Conservation (phyloP, 202 grass and related monocot genomes). For the Elaeis oleifera region DNA sequence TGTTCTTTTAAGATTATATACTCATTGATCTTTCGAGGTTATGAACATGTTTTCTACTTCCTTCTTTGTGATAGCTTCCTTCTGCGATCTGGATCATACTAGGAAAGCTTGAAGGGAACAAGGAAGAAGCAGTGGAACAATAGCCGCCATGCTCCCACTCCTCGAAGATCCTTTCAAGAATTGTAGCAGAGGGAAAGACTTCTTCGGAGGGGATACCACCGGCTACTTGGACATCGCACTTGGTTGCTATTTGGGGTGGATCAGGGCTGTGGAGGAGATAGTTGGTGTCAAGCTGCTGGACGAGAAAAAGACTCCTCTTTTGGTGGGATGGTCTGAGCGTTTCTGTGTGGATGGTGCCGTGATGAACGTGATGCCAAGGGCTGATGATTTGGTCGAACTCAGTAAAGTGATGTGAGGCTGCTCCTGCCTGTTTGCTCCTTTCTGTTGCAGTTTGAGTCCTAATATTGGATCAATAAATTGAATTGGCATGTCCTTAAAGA, state of each 20-base stretch:
- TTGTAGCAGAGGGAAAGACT: conserved; percentile 31
- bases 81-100: neutral
- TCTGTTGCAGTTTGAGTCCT: too few species aligned
- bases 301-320: conserved; percentile 23
- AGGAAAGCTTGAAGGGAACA: conserved; percentile 4
- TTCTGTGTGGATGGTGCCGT: conserved; percentile 37
- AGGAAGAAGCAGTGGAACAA: conserved; percentile 17
- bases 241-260: conserved; percentile 33
- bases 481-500: too few species aligned
- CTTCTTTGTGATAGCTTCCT: conserved; percentile 5
- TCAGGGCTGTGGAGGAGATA: conserved; percentile 47
- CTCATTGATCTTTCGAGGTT: too few species aligned
- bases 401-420: neutral
- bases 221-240: conserved; percentile 50
- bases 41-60: neutral
- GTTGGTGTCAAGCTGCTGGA: conserved; percentile 26
- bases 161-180: conserved; percentile 39
- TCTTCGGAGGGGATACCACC: conserved; percentile 40
- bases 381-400: conserved; percentile 37
- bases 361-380: conserved; percentile 30
- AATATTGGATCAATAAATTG: too few species aligned
- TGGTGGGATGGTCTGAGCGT: conserved; percentile 37
- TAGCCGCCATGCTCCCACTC: conserved; percentile 19
- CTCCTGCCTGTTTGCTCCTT: too few species aligned
- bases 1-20: neutral